Evolutionary conservation across 805 yeast species (phyloP), one percentile per base, ranked within the genome.

Genomic region (Ogataea chonburiensis): DNA sequence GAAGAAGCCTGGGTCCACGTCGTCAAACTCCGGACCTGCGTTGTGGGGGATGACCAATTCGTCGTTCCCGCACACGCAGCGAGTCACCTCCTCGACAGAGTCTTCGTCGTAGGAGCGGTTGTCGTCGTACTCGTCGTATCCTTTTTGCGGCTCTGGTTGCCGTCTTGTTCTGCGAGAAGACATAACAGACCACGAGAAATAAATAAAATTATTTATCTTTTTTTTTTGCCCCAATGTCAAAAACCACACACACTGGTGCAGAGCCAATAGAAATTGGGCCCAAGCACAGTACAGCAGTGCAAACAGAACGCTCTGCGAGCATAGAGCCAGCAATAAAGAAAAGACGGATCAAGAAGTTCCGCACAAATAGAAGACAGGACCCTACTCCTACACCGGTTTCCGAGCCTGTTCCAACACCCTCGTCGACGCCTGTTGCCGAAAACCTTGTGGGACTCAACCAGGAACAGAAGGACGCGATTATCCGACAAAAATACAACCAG

Each of bases 401-500:
- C 9, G 36, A 12, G 14, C 10, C 28, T 11, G 18, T 24, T n/a
- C 16, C 18, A 37, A 28, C 5, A 15, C 17, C 17, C 28, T 27
- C 22, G 33, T 31, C 21, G 15, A 20, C 34, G 20, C 38, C 31
- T 19, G 31, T 55, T 33, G 40, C 52, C 28, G 49, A 38, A 17
- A 47, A 47, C 35, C 37, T 47, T 40, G 61, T 60, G 40, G 66
- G 60, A 21, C 51, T 69, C 7, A 62, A 66, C 10, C 57, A 59
- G 29, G 61, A 48, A 51, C 51, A 48, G 18, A 56, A 76, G 37
- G 85, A 84, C 50, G 76, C 77, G 29, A 73, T 85, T 37, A 94
- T 93, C 20, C 70, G 88, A 45, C 69, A 74, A 31, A 96, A 87
- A 61, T 93, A 93, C 60, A 93, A 93, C 60, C 83, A 84, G 47